Evolutionary conservation across 345 rosid genomes (phyloP), one percentile per base, ranked within the genome.

Genomic region (Excoecaria agallocha): DNA sequence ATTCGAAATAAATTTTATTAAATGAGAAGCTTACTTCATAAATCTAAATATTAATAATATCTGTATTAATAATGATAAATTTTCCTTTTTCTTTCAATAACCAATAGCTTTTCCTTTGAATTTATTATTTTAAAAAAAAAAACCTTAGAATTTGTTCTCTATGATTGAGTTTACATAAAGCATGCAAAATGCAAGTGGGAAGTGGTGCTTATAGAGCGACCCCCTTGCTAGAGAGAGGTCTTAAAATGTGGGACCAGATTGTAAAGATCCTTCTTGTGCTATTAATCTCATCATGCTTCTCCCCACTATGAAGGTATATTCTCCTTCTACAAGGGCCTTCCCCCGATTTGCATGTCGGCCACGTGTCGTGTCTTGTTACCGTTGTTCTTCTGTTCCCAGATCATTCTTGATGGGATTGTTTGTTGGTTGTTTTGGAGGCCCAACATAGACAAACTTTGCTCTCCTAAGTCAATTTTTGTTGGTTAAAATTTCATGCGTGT

Each of bases 401-500:
- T 72, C 73, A 62, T 24, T 45, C 43, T 12, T 67, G 86, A 83
- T 81, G 77, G 84, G 77, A 85, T 77, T 66, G 51, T 12, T 13
- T 82, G 89, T 81, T 84, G 89, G 90, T 81, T 73, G 85, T 82
- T 82, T 81, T 62, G 83, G 78, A 71, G 83, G 84, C 86, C 85
- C 79, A 70, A 73, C 78, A 13, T 24, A 76, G 86, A 81, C 85
- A 75, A 65, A 46, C 24, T n/a, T 68, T 58, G 49, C 60, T 35
- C 66, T 45, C 13, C 49, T 2, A 9, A 22, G 66, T 67, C 65
- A 30, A 45, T 60, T 4, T 25, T 43, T 41, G 69, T 35, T 69
- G n/a, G 41, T 49, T 51, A 1, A 24, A 20, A 54, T 63, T 70
- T 69, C 74, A 63, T 69, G 70, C 79, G 71, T 54, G 65, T 25